phyloP scores from a whole-genome alignment of 495 filamentous ascomycete species.

The Neurospora sp. region DNA sequence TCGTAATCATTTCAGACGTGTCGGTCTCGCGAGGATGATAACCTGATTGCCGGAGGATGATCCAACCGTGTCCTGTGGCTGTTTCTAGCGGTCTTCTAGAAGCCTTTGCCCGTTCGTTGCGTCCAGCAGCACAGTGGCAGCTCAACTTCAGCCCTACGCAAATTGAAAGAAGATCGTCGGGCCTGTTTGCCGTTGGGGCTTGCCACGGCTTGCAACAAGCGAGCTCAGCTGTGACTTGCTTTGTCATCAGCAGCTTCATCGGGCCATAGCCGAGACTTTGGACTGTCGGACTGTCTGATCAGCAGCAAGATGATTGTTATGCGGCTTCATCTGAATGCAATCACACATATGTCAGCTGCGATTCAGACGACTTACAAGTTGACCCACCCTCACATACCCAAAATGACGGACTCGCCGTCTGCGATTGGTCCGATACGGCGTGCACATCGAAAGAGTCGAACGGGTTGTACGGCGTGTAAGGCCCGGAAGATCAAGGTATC shows the following conservation, averaged over 20 bases:
- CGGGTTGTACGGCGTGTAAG: conserved; percentile 31
- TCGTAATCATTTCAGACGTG: neutral
- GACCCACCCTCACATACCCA: neutral
- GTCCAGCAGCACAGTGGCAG: neutral
- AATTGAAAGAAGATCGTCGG: neutral
- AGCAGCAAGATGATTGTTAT: neutral
- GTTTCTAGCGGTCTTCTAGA: neutral
- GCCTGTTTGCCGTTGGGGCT: neutral
- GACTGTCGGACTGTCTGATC: neutral
- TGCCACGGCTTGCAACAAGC: neutral
- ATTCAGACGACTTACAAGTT: neutral
- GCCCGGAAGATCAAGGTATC: conserved; percentile 31
- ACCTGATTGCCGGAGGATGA: neutral
- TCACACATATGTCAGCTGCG: neutral
- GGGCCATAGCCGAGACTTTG: neutral
- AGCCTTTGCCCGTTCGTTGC: neutral
- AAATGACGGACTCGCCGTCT: neutral
- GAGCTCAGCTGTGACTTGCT: neutral
- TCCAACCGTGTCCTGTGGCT: neutral
- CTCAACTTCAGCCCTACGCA: neutral
- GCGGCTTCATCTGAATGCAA: neutral
- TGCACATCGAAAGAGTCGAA: conserved; percentile 31
- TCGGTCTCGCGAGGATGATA: neutral
- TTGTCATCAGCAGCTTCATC: neutral
- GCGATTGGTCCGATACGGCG: conserved; percentile 3